Evolutionary conservation across 2,329 filamentous ascomycete genomes (phyloP).

Genomic region (Stagonosporopsis tanaceti): DNA sequence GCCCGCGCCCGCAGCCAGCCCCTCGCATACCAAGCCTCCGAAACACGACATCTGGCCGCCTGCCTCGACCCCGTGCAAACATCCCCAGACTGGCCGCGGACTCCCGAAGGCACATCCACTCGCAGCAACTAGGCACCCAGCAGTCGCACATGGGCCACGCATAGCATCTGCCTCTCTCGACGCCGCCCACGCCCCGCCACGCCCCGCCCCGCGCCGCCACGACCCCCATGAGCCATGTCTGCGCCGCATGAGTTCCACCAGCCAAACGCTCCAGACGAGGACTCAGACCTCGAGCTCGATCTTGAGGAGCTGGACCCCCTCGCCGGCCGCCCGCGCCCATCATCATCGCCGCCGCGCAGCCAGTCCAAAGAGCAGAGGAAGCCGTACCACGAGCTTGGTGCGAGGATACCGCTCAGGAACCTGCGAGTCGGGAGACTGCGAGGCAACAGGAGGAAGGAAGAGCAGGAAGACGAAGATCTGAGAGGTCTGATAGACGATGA

Average conservation of each 20-base stretch:
- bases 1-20: neutral
- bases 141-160: constrained; percentile 1
- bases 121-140: constrained; percentile 9
- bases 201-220: neutral
- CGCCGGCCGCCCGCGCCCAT: constrained; percentile 33
- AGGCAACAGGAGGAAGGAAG: constrained; percentile 51
- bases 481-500: constrained; percentile 72
- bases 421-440: constrained; percentile 59
- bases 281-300: constrained; percentile 80
- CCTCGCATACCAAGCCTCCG: neutral
- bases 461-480: constrained; percentile 70
- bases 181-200: neutral
- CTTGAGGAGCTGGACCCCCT: constrained; percentile 79
- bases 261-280: constrained; percentile 66
- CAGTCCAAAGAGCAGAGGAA: constrained; percentile 42
- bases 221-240: constrained; percentile 54
- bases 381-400: constrained; percentile 53
- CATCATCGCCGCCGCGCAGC: constrained; percentile 36
- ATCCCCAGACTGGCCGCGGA: constrained; percentile 28
- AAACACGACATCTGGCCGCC: constrained; percentile 14
- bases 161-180: neutral
- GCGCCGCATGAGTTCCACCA: constrained; percentile 56
- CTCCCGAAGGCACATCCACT: constrained; percentile 30
- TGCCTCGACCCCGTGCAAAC: constrained; percentile 1
- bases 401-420: constrained; percentile 74